A percentile compares a stretch with the other conserved stretches of the same genome.
Evolutionary conservation across 257 asterid species (phyloP).

Genomic region (Salvia rosmarinus): DNA sequence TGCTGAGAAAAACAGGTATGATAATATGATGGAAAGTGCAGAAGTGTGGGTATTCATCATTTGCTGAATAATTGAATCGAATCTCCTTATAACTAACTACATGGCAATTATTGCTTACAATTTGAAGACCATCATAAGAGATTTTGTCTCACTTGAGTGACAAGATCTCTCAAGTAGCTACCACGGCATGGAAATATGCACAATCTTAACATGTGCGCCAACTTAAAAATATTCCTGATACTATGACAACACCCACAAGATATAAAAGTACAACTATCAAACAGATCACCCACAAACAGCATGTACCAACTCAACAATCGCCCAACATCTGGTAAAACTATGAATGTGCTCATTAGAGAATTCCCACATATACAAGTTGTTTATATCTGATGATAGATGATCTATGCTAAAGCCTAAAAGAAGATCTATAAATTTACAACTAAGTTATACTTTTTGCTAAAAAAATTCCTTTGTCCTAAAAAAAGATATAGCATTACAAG

Average conservation of each 20-base stretch:
- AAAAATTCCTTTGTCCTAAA: not conserved
- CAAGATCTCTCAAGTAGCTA: not conserved
- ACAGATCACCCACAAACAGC: too few relatives aligned
- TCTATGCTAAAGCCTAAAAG: not conserved
- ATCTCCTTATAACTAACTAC: not conserved
- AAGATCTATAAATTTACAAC: not conserved
- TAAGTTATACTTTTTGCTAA: not conserved
- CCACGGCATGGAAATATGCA: constrained; percentile 3
- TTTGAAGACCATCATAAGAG: constrained; percentile 7
- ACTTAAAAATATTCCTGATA: constrained; percentile 1
- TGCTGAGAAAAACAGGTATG: not conserved
- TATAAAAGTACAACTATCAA: too few relatives aligned
- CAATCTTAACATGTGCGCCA: not conserved
- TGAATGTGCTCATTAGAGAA: too few relatives aligned
- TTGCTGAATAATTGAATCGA: not conserved
- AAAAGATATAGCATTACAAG: not conserved
- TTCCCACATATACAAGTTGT: too few relatives aligned
- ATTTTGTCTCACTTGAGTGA: constrained; percentile 10
- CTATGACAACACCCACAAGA: not conserved
- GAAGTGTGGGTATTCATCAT: not conserved
- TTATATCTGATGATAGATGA: not conserved
- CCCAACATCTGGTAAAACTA: too few relatives aligned
- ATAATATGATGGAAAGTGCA: not conserved
- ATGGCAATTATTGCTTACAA: constrained; percentile 3
- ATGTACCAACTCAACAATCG: too few relatives aligned